Evolutionary conservation across 176 grass and related monocot species (phyloP).

Genomic region (Aechmea fasciata): DNA sequence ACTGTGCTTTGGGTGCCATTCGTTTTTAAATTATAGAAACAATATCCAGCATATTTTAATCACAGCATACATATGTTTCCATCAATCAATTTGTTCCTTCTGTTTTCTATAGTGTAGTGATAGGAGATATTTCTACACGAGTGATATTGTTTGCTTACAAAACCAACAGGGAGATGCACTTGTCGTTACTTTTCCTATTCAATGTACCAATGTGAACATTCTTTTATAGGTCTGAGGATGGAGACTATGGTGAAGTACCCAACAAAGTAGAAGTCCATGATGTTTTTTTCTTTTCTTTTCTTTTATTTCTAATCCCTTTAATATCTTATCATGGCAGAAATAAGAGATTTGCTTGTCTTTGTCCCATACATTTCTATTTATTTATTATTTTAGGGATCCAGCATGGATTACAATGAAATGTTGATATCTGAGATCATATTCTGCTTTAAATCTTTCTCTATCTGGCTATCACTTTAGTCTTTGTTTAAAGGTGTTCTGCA

Average conservation of each 20-base stretch:
- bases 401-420: background rate
- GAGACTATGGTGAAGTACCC: background rate
- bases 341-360: background rate
- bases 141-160: background rate
- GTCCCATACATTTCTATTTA: background rate
- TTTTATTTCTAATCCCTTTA: background rate
- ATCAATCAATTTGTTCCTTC: background rate
- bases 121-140: background rate
- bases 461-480: background rate
- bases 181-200: background rate
- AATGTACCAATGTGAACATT: background rate
- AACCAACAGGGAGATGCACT: background rate
- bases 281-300: background rate
- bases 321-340: background rate
- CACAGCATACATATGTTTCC: background rate
- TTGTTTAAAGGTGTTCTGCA: background rate
- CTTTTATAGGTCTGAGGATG: background rate
- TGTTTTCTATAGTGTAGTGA: background rate
- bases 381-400: background rate
- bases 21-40: too few species aligned
- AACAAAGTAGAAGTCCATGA: background rate
- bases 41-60: too few species aligned
- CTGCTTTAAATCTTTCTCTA: background rate
- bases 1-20: too few species aligned
- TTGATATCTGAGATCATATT: background rate